These are phyloP conservation scores for Xylaria venustula DNA, from an alignment of 495 filamentous ascomycete species.

Conservation along the genomic window DNA sequence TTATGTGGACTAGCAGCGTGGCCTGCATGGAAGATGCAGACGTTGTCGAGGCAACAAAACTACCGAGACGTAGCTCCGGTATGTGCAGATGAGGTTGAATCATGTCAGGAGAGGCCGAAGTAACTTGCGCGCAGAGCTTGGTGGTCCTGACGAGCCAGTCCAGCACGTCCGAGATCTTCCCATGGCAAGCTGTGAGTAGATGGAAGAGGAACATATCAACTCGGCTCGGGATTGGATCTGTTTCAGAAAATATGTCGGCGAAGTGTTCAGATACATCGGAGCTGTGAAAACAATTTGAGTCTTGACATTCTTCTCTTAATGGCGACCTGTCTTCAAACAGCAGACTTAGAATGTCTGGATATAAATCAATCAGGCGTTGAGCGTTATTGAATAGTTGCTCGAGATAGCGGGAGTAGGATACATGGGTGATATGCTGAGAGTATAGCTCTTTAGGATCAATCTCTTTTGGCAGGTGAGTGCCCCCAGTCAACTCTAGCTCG, in stretches of 20 bases:
- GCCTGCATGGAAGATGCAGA: constrained; percentile 32
- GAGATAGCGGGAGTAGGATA: constrained; percentile 10
- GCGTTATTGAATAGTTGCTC: constrained; percentile 26
- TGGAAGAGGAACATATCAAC: constrained; percentile 32
- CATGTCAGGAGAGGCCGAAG: constrained; percentile 13
- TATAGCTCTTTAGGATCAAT: constrained; percentile 10
- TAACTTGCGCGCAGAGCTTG: constrained; percentile 22
- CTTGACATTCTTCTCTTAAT: constrained; percentile 14
- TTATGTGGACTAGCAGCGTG: constrained; percentile 27
- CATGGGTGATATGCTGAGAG: constrained; percentile 11
- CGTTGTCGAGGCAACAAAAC: constrained; percentile 26
- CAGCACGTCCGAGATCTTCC: constrained; percentile 24
- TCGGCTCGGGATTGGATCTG: constrained; percentile 1
- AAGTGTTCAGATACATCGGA: constrained; percentile 15
- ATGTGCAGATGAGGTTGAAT: constrained; percentile 21
- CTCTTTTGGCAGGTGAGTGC: constrained; percentile 17
- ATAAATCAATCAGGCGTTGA: constrained; percentile 34
- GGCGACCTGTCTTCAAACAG: constrained; percentile 14
- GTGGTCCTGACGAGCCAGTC: constrained; percentile 31
- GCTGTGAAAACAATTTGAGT: constrained; percentile 19
- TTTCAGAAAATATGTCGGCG: constrained; percentile 6
- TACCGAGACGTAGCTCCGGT: constrained; percentile 32
- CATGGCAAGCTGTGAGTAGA: constrained; percentile 32
- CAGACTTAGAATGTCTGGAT: constrained; percentile 23
- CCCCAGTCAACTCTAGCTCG: constrained; percentile 9